Conservation (phyloP, 495 filamentous ascomycete species). For the Chaetomium fimeti region DNA sequence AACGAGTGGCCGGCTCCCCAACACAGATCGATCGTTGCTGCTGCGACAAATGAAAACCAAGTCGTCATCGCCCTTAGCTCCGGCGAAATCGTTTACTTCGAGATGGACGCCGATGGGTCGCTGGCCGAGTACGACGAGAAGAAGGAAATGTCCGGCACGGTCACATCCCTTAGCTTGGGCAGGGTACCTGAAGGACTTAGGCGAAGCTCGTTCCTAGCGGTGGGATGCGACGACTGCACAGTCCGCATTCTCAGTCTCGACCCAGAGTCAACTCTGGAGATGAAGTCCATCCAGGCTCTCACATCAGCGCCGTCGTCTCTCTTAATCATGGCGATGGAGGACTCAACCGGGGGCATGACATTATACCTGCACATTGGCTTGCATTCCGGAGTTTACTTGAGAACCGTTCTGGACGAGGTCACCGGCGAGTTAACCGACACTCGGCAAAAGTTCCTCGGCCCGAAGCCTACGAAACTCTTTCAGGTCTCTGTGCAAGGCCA, state of each 20-base stretch:
- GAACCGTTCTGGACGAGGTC: conserved; percentile 89
- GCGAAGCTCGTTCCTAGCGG: conserved; percentile 84
- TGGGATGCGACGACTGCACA: conserved; percentile 94
- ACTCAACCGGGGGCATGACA: conserved; percentile 74
- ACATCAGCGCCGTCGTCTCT: conserved; percentile 85
- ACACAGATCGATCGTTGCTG: conserved; percentile 93
- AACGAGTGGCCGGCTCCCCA: conserved; percentile 94
- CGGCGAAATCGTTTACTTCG: conserved; percentile 96
- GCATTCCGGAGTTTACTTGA: conserved; percentile 89
- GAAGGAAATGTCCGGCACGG: conserved; percentile 91
- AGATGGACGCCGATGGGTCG: conserved; percentile 87
- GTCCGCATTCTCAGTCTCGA: conserved; percentile 89
- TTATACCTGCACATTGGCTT: conserved; percentile 93
- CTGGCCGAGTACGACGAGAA: conserved; percentile 94
- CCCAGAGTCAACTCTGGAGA: conserved; percentile 84
- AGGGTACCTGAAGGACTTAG: conserved; percentile 85
- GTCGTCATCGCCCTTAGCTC: conserved; percentile 91
- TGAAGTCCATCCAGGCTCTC: conserved; percentile 88
- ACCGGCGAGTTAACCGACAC: conserved; percentile 94
- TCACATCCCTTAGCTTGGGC: conserved; percentile 90
- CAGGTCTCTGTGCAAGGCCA: conserved; percentile 79
- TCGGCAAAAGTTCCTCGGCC: conserved; percentile 87
- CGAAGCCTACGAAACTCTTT: conserved; percentile 82
- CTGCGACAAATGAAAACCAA: conserved; percentile 88
- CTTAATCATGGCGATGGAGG: conserved; percentile 92